These are phyloP conservation scores for Dendrobium officinale DNA, from an alignment of 106 monocot genomes.

Conservation along the genomic window DNA sequence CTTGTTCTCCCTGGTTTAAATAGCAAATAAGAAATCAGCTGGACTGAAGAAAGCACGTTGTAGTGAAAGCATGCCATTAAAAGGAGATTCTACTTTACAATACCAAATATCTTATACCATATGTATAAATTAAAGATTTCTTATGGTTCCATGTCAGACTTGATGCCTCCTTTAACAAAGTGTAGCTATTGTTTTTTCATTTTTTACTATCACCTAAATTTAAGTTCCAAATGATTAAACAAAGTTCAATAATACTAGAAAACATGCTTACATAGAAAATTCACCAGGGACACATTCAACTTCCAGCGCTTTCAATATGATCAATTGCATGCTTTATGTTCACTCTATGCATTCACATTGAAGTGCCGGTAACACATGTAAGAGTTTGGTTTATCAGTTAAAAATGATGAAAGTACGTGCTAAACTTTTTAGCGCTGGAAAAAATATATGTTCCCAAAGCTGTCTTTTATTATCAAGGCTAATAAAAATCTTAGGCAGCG, in stretches of 20 bases:
- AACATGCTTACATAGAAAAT: neutral
- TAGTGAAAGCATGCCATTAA: neutral
- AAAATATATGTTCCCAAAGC: neutral
- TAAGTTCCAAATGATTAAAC: neutral
- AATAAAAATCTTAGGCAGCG: neutral
- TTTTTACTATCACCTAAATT: neutral
- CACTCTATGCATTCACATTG: neutral
- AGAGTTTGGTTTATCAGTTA: neutral
- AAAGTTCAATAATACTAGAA: neutral
- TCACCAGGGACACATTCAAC: neutral
- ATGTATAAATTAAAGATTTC: neutral
- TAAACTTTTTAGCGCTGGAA: neutral
- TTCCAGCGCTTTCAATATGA: neutral
- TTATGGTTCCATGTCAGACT: neutral
- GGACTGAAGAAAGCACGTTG: neutral
- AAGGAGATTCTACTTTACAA: neutral
- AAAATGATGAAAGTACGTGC: neutral
- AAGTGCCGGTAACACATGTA: neutral
- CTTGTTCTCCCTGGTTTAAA: conserved; percentile 75
- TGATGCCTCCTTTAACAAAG: neutral
- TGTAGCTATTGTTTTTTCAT: neutral
- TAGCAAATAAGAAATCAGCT: conserved; percentile 4
- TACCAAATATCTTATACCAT: neutral
- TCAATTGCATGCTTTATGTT: neutral
- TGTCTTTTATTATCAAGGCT: neutral